Conservation (phyloP, 768 basidiomycete species). For the Ramaria rubella region DNA sequence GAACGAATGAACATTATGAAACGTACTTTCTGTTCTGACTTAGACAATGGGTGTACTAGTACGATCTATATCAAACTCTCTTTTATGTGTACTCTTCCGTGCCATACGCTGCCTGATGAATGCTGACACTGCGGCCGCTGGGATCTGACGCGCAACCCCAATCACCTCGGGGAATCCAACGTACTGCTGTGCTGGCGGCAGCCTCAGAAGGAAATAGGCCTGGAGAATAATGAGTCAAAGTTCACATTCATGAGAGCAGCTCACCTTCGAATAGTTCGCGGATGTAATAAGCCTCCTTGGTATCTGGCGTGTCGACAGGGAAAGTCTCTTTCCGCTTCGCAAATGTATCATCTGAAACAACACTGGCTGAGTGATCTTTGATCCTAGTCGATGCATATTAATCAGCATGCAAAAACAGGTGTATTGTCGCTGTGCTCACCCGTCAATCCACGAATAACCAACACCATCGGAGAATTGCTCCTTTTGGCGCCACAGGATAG, state of each 20-base stretch:
- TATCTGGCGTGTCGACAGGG: slow-evolving; percentile 78
- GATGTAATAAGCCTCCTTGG: slow-evolving; percentile 94
- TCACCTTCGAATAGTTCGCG: slow-evolving; percentile 85
- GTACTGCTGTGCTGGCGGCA: slow-evolving; percentile 86
- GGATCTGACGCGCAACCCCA: slow-evolving; percentile 97
- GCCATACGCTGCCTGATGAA: slow-evolving; percentile 88
- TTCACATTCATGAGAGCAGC: slow-evolving; percentile 9
- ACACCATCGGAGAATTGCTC: slow-evolving; percentile 99
- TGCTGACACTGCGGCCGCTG: slow-evolving; percentile 89
- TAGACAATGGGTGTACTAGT: slow-evolving; percentile 4
- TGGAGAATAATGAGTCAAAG: slow-evolving; percentile 21
- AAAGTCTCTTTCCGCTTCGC: slow-evolving; percentile 67
- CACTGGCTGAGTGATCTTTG: slow-evolving; percentile 73
- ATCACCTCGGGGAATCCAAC: slow-evolving; percentile 93
- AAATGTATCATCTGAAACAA: slow-evolving; percentile 79
- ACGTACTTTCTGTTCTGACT: neutral
- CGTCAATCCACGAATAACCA: slow-evolving; percentile 98
- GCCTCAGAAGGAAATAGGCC: slow-evolving; percentile 79
- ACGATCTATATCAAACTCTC: slow-evolving; percentile 3
- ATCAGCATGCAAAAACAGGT: neutral
- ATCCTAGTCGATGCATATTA: slow-evolving; percentile 44
- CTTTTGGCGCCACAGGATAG: slow-evolving; percentile 97
- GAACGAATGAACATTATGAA: neutral
- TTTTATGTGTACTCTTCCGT: slow-evolving; percentile 11
- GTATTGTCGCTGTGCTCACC: slow-evolving; percentile 38